Evolutionary conservation across 2,329 filamentous ascomycete genomes (phyloP).

Genomic region (Leptographium procerum): DNA sequence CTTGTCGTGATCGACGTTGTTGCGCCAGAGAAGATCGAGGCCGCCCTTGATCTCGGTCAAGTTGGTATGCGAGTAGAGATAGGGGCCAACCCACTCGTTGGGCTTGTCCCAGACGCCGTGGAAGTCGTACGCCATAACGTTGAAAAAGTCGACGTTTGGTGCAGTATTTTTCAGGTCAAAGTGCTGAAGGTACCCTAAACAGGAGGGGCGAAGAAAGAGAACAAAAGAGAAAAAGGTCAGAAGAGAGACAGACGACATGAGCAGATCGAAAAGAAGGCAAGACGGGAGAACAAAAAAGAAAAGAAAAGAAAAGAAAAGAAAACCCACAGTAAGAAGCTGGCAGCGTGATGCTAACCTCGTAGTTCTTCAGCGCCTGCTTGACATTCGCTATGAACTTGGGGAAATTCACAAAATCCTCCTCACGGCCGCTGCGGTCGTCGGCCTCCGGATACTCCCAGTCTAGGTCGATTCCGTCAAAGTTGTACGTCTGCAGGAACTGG

Average conservation of each 20-base stretch:
- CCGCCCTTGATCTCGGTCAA: conserved; percentile 30
- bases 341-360: too few relatives aligned
- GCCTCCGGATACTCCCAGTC: conserved; percentile 11
- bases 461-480: conserved; percentile 10
- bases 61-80: conserved; percentile 31
- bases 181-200: conserved; percentile 12
- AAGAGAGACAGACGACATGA: conserved; percentile 9
- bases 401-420: conserved; percentile 9
- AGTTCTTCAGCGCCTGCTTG: too few relatives aligned
- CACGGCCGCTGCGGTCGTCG: conserved; percentile 10
- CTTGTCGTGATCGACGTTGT: conserved; percentile 26
- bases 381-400: neutral
- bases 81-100: conserved; percentile 15
- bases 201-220: too few relatives aligned
- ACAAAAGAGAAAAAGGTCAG: too few relatives aligned
- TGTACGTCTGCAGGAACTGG: conserved; percentile 10
- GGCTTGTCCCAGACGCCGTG: conserved; percentile 28
- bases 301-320: too few relatives aligned
- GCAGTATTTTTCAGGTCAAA: conserved; percentile 14
- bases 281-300: too few relatives aligned
- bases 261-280: neutral
- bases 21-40: conserved; percentile 35
- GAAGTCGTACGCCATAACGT: conserved; percentile 21
- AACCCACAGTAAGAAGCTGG: too few relatives aligned
- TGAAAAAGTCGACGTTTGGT: conserved; percentile 11